Percentiles rank a stretch among this genome's conserved stretches.
phyloP scores from a whole-genome alignment of 805 yeast species.

The Barnettozyma vustinii region DNA sequence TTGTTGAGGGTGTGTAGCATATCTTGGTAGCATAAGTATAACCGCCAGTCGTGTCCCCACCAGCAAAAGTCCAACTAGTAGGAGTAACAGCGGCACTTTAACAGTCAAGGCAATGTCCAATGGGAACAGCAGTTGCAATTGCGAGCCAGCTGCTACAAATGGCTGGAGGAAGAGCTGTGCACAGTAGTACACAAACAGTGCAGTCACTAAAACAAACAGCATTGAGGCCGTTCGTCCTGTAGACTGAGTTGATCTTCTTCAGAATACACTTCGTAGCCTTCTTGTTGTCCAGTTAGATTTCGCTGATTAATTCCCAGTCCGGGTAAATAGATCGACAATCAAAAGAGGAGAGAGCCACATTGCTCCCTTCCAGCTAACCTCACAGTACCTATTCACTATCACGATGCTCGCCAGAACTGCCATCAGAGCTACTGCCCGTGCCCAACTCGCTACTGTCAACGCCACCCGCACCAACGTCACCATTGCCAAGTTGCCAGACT shows the following conservation, averaged over 20 bases:
- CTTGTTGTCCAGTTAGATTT: neutral
- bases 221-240: neutral
- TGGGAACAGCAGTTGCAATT: neutral
- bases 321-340: neutral
- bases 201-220: neutral
- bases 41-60: conserved; percentile 1
- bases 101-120: conserved; percentile 1
- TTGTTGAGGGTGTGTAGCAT: neutral
- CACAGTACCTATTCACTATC: neutral
- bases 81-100: neutral
- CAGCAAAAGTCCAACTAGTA: neutral
- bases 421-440: conserved; percentile 2
- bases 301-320: neutral
- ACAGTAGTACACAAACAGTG: neutral
- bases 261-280: neutral
- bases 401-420: conserved; percentile 2
- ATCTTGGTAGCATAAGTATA: neutral
- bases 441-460: neutral
- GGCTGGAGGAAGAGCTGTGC: conserved; percentile 3
- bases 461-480: neutral
- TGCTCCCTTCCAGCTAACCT: neutral
- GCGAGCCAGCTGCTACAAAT: neutral
- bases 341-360: neutral
- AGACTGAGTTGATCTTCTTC: neutral
- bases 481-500: conserved; percentile 56